Base-by-base conservation (phyloP, 2,329 filamentous ascomycete species). In the Gyromitra esculenta region DNA sequence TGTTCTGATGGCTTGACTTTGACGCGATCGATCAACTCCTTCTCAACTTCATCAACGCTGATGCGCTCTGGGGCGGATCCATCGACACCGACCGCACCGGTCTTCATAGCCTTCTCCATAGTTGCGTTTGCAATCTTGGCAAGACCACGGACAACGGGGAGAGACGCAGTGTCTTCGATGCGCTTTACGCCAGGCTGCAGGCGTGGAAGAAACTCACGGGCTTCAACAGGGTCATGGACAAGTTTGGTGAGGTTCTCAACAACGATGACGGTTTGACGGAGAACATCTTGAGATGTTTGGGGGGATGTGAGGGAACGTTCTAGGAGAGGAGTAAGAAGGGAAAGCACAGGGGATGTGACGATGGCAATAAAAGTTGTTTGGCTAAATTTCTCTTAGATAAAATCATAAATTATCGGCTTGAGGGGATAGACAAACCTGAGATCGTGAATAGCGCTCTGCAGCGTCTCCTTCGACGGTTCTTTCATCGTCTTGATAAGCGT, bases 331-430 rank as follows among this genome's bases (percentile, higher is more conserved):
- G 96, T 99, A 71, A 99, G 88, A 72, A 99, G 90, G 18, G 96
- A 96, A 74, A 99, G 89, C 4, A 98, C 95, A 8, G 96, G 96
- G 7, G 95, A 97, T 11, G 94, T 97, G 81, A 99, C 96, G 79
- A 97, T 88, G 72, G 96, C 94, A 68, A 99, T 96, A 81, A 99
- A 99, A n/a, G 96, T 99, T 9, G 96, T 99, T 86, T 97, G 93
- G 2, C 94, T 97, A 68, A 18, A 43, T 11, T 45, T 60, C 25
- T 54, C 31, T 70, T 50, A 65, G 52, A 25, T 6, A 35, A 11
- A 15, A 25, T 13, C 9, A 63, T 15, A 18, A 2, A 54, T 11
- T 48, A 7, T 35, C 11, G 18, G 18, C 5, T 4, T 8, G 6
- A 37, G 7, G 18, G 15, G 21, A 6, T 45, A 25, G 6, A 56